These are phyloP conservation scores for Seminavis robusta DNA, from an alignment of 108 stramenopile genomes.

Conservation along the genomic window DNA sequence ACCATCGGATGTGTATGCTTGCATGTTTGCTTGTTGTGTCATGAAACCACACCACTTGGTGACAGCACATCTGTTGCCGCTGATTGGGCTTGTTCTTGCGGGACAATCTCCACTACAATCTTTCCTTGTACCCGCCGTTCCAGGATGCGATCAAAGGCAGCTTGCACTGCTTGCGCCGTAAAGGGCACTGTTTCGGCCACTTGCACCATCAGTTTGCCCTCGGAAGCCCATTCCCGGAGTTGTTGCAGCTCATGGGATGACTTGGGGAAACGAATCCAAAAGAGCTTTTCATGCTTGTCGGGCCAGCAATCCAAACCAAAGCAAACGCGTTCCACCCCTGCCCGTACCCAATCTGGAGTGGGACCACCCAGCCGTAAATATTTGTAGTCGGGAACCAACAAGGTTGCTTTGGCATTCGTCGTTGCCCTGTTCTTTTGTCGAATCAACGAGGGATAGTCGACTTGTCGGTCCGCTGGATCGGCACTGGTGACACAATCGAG, in stretches of 20 bases:
- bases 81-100: no score
- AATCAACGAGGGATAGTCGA: constrained; percentile 10
- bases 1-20: no score
- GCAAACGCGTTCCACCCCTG: constrained; percentile 23
- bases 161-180: constrained; percentile 14
- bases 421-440: no score
- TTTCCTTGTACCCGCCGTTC: constrained; percentile 29
- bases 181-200: background rate
- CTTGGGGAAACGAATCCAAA: constrained; percentile 40
- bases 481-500: constrained; percentile 51
- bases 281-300: constrained; percentile 22
- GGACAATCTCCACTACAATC: constrained; percentile 23
- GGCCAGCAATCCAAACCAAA: constrained; percentile 2
- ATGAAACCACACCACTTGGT: no score
- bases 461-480: constrained; percentile 27
- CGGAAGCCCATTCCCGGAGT: constrained; percentile 4
- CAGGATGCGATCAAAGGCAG: constrained; percentile 20
- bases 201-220: constrained; percentile 14
- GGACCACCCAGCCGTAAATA: constrained; percentile 35
- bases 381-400: constrained; percentile 3
- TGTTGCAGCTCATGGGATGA: constrained; percentile 24
- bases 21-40: no score
- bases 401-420: no score
- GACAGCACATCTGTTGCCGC: no score
- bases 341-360: constrained; percentile 33